These are phyloP conservation scores for Saccharomycopsis amapae DNA, from an alignment of 805 yeast genomes.

Conservation along the genomic window DNA sequence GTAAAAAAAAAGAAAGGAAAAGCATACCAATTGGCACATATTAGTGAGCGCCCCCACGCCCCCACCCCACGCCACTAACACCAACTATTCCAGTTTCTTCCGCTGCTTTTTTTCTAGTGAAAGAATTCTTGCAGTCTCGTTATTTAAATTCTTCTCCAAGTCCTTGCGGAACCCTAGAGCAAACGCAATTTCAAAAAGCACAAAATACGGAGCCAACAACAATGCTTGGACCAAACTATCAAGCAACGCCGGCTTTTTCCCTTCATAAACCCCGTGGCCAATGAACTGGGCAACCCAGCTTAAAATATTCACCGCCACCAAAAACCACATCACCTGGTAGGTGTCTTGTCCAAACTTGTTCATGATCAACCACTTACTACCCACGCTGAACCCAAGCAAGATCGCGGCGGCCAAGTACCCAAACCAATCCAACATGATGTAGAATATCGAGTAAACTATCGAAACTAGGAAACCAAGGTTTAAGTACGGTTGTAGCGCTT, in stretches of 20 bases:
- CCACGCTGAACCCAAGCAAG: conserved; percentile 28
- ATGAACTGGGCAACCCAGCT: conserved; percentile 82
- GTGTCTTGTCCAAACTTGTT: conserved; percentile 16
- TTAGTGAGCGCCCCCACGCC: background rate
- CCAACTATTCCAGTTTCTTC: background rate
- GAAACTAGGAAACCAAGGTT: conserved; percentile 45
- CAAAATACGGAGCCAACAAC: conserved; percentile 88
- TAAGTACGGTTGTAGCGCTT: conserved; percentile 24
- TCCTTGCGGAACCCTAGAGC: conserved; percentile 53
- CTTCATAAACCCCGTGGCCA: conserved; percentile 81
- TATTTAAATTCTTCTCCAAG: conserved; percentile 43
- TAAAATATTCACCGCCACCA: conserved; percentile 34
- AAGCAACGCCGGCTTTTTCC: conserved; percentile 76
- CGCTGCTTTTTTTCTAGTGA: background rate
- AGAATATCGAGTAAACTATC: conserved; percentile 48
- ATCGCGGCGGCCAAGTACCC: conserved; percentile 41
- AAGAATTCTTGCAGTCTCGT: conserved; percentile 30
- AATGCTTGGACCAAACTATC: conserved; percentile 81
- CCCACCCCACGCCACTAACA: background rate
- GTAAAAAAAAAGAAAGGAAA: too few relatives aligned
- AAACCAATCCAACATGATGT: conserved; percentile 46
- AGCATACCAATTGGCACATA: too few relatives aligned
- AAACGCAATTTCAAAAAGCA: conserved; percentile 69
- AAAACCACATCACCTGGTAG: conserved; percentile 1
- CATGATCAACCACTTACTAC: conserved; percentile 24